These are phyloP conservation scores for Botrytis pseudocinerea DNA, from an alignment of 2,329 filamentous ascomycete genomes.

Conservation along the genomic window DNA sequence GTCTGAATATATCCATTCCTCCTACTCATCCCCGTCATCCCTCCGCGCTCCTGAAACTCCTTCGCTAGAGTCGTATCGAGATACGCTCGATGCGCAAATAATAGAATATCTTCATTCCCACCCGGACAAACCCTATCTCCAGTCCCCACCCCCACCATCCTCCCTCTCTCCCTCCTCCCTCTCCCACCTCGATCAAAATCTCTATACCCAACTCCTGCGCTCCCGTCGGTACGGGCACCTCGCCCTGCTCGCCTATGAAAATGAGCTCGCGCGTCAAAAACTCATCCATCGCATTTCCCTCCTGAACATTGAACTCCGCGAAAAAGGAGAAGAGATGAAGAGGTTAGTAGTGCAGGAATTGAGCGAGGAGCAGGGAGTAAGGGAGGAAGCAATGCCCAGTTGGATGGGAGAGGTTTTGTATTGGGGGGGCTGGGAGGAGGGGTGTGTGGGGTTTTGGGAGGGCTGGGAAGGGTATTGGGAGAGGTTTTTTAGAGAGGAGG, in stretches of 20 bases:
- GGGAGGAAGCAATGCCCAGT: neutral
- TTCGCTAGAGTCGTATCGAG: neutral
- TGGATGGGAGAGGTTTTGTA: neutral
- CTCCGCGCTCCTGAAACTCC: neutral
- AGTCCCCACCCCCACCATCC: neutral
- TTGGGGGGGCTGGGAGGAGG: neutral
- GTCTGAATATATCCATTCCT: neutral
- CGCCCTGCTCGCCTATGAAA: fast-evolving
- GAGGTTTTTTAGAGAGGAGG: neutral
- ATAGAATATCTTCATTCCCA: neutral
- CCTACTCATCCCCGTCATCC: neutral
- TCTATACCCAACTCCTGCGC: neutral
- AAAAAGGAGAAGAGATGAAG: neutral
- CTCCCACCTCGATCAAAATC: neutral
- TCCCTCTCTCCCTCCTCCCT: neutral
- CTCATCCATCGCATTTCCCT: neutral
- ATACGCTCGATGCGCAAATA: neutral
- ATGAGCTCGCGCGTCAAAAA: neutral
- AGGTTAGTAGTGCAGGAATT: neutral
- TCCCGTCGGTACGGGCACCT: neutral
- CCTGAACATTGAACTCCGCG: neutral
- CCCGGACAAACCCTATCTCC: neutral
- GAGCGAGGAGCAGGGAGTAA: neutral
- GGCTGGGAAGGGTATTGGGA: neutral
- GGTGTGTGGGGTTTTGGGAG: neutral